Conservation (phyloP, 2,329 filamentous ascomycete species). For the Diaporthe eres region DNA sequence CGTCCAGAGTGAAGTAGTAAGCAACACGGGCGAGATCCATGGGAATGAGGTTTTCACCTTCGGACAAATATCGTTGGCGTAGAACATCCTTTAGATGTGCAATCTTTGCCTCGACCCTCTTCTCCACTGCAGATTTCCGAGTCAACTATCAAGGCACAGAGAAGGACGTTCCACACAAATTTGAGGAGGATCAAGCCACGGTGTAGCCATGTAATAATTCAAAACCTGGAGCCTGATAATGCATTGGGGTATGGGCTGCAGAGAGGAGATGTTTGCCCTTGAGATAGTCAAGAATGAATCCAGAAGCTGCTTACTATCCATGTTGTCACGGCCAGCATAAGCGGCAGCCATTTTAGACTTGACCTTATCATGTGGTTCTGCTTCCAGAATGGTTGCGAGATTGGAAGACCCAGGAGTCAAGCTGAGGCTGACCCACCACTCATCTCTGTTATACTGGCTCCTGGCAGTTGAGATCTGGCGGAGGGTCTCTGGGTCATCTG, state of each 20-base stretch:
- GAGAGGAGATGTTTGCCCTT: too few relatives aligned
- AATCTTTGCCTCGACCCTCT: neutral
- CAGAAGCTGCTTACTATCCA: neutral
- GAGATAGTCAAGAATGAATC: too few relatives aligned
- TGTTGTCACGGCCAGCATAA: slow-evolving; percentile 5
- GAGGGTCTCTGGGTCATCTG: slow-evolving; percentile 13
- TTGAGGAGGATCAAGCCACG: too few relatives aligned
- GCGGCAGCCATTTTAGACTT: slow-evolving; percentile 12
- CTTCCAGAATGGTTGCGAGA: slow-evolving; percentile 1
- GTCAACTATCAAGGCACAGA: neutral
- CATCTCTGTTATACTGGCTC: slow-evolving; percentile 19
- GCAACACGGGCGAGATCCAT: slow-evolving; percentile 59
- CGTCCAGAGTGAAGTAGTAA: slow-evolving; percentile 63
- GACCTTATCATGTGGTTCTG: slow-evolving; percentile 14
- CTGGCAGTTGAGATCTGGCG: slow-evolving; percentile 12
- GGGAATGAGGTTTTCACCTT: neutral
- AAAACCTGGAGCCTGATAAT: too few relatives aligned
- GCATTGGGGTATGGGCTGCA: too few relatives aligned
- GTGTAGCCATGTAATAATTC: too few relatives aligned
- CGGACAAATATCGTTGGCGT: slow-evolving; percentile 5
- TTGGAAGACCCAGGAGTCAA: neutral
- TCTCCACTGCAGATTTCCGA: neutral
- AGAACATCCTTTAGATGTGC: neutral
- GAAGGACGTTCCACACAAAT: too few relatives aligned
- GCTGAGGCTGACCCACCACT: neutral